Base-by-base conservation (phyloP, 2,329 filamentous ascomycete genomes). In the Claviceps fusiformis region DNA sequence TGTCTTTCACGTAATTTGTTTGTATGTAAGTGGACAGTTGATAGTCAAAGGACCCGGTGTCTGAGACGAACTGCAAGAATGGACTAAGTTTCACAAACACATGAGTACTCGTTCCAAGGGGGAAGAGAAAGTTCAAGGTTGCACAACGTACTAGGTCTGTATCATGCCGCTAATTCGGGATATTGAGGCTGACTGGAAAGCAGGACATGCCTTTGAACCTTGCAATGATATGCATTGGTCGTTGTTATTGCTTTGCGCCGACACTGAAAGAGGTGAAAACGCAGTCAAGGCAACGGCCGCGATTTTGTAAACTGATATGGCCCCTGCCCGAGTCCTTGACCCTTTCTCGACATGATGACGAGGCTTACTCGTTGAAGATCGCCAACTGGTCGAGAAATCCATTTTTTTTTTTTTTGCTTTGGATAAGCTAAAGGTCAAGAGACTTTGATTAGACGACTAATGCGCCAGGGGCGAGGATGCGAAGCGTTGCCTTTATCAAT, bases 51-150 rank as follows among this genome's bases (percentile, higher is more conserved):
- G 85, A 81, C 54, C 78, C 71, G 17, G 79, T 78, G 66, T 86
- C 84, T 48, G 86, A 86, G 62, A 97, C 93, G 68, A 80, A 88
- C 60, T 82, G 75, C 60, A 98, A 80, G 68, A 97, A 98, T 50
- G 90, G 85, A 72, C 91, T 57, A 27, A 13, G 35, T 95, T 65
- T 65, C 50, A 43, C 29, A 50, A 15, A 5, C 50, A 31, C 11
- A 24, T 51, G 15, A 55, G 33, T 53, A 5, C 29, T 8, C 15
- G 33, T n/a, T 35, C 24, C 11, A n/a, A 31, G 3, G 17, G n/a
- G 19, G 5, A 35, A 19, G 9, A 3, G 8, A 49, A 35, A 49
- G 17, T 9, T 19, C 8, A 4, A 6, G 27, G 31, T 13, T 50
- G 33, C 41, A 53, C 24, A 24, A 76, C 81, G 64, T 76, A 88